Evolutionary conservation across 306 rosid species (phyloP).

Genomic region (Gleditsia sinensis): DNA sequence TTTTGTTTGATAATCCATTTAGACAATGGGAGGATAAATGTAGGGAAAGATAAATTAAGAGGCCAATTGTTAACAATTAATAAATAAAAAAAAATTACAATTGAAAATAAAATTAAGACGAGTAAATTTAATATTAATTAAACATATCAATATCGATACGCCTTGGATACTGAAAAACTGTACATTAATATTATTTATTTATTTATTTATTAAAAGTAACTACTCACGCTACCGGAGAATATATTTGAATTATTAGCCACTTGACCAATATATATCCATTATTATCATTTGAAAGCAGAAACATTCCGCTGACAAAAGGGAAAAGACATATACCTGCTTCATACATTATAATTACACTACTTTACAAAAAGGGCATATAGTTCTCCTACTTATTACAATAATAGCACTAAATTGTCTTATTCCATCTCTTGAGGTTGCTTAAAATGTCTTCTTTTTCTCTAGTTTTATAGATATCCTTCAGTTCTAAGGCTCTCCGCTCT

Average conservation of each 20-base stretch:
- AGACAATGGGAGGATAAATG: too few relatives aligned
- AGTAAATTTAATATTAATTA: too few relatives aligned
- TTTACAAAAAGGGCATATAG: background rate
- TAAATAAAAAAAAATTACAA: too few relatives aligned
- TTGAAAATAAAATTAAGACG: too few relatives aligned
- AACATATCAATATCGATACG: too few relatives aligned
- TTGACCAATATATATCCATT: background rate
- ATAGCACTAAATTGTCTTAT: slow-evolving; percentile 31
- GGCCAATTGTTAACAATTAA: too few relatives aligned
- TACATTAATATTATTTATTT: background rate
- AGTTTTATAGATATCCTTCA: background rate
- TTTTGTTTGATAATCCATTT: too few relatives aligned
- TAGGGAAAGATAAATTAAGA: too few relatives aligned
- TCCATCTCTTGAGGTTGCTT: slow-evolving; percentile 13
- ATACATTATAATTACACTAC: background rate
- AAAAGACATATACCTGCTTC: slow-evolving; percentile 34
- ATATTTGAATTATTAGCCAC: slow-evolving; percentile 8
- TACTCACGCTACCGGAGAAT: background rate
- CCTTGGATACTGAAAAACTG: background rate
- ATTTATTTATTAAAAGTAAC: background rate
- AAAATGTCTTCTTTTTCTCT: slow-evolving; percentile 37
- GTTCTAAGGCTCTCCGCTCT: background rate
- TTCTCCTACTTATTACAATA: slow-evolving; percentile 15
- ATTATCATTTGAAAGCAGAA: slow-evolving; percentile 10
- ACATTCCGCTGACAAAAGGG: slow-evolving; percentile 25